A percentile compares a stretch with the other conserved stretches of the same genome.
These are phyloP conservation scores for Lactifluus pinguis DNA, from an alignment of 768 basidiomycete species.

Conservation along the genomic window DNA sequence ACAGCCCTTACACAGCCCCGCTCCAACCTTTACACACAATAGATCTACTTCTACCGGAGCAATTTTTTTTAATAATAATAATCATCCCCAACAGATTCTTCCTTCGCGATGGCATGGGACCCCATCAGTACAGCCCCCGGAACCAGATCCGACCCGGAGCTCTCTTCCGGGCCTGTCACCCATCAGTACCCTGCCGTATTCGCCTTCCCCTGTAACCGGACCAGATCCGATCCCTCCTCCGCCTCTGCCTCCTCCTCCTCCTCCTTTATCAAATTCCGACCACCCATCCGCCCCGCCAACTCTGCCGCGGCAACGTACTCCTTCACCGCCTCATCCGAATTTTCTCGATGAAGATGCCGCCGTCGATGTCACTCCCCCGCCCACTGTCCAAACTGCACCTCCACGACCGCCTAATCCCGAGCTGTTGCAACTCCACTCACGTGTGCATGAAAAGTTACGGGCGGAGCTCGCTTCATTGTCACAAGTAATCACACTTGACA, in stretches of 20 bases:
- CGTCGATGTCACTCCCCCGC: conserved; percentile 24
- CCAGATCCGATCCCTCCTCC: not conserved
- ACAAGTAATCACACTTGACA: conserved; percentile 52
- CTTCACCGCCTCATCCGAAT: conserved; percentile 35
- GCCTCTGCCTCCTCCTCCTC: not conserved
- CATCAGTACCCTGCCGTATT: conserved; percentile 12
- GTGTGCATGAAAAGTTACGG: conserved; percentile 66
- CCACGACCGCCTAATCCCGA: conserved; percentile 88
- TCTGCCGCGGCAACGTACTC: conserved; percentile 13
- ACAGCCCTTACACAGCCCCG: conserved; percentile 17
- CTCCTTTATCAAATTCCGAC: conserved; percentile 7
- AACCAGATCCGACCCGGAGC: conserved; percentile 14
- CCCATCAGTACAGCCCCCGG: not conserved
- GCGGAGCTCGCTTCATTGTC: conserved; percentile 65
- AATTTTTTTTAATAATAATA: not conserved
- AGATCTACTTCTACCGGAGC: conserved; percentile 17
- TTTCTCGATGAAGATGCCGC: conserved; percentile 54
- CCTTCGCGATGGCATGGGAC: not conserved
- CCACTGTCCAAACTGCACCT: conserved; percentile 36
- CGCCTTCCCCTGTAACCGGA: not conserved
- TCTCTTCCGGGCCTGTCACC: conserved; percentile 24
- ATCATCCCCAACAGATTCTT: not conserved
- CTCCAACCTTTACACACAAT: conserved; percentile 17
- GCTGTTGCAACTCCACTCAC: conserved; percentile 67
- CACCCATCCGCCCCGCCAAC: conserved; percentile 14